phyloP scores from a whole-genome alignment of 257 asterid genomes.

The Scutellaria barbata region DNA sequence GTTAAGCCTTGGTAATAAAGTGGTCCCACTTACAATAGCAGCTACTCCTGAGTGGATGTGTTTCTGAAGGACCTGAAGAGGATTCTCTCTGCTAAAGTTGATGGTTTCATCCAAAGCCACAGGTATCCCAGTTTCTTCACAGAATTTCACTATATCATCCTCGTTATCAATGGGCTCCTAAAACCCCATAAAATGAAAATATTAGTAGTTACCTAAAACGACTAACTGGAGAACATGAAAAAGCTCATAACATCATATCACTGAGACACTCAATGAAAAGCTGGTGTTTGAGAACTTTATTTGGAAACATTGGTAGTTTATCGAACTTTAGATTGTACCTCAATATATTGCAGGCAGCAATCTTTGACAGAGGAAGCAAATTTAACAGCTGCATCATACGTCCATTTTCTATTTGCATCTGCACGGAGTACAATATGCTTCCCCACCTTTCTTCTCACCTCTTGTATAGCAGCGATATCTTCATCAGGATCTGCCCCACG shows the following conservation, averaged over 20 bases:
- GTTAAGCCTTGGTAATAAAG: neutral
- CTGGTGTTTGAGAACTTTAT: neutral
- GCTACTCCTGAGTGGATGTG: conserved; percentile 72
- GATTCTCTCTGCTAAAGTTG: conserved; percentile 53
- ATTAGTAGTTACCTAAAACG: neutral
- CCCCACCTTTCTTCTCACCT: conserved; percentile 83
- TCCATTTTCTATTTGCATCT: conserved; percentile 93
- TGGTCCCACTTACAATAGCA: conserved; percentile 66
- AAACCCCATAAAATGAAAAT: conserved; percentile 35
- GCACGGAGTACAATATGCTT: conserved; percentile 68
- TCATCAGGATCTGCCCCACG: conserved; percentile 72
- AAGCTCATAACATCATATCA: neutral
- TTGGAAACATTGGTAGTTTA: conserved; percentile 19
- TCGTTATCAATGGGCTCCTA: conserved; percentile 87
- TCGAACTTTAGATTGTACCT: conserved; percentile 53
- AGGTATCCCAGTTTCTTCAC: conserved; percentile 80
- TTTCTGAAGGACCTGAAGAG: conserved; percentile 63
- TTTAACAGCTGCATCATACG: conserved; percentile 67
- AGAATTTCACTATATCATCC: conserved; percentile 79
- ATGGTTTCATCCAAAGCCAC: conserved; percentile 97
- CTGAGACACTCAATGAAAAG: neutral
- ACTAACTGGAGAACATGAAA: neutral
- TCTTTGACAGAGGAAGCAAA: conserved; percentile 74
- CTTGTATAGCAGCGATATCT: conserved; percentile 80
- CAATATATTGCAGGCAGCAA: conserved; percentile 82